A percentile compares a stretch with the other conserved stretches of the same genome.
These are phyloP conservation scores for Starmerella tilneyi DNA, from an alignment of 805 yeast genomes.

Conservation along the genomic window DNA sequence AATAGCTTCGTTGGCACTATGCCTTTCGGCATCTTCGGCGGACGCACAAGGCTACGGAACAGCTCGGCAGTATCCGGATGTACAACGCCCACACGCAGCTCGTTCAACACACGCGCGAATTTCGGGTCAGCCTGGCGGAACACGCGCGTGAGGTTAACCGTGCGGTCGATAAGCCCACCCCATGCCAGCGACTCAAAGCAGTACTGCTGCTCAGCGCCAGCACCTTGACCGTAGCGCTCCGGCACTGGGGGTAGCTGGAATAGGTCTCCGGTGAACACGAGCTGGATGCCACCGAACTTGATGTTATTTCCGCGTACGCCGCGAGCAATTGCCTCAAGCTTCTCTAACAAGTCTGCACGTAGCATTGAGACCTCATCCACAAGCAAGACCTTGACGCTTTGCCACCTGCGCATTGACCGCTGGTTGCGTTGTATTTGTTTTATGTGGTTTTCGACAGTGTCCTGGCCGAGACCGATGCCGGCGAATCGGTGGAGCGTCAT, in stretches of 20 bases:
- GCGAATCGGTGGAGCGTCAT: constrained; percentile 76
- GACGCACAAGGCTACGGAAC: constrained; percentile 49
- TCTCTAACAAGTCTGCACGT: constrained; percentile 65
- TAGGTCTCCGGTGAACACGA: constrained; percentile 88
- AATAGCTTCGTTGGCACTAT: constrained; percentile 81
- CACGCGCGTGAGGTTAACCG: constrained; percentile 63
- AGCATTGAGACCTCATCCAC: constrained; percentile 95
- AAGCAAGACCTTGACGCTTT: constrained; percentile 53
- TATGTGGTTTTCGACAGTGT: constrained; percentile 38
- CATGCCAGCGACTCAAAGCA: constrained; percentile 71
- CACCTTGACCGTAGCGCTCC: constrained; percentile 19
- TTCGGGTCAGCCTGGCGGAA: constrained; percentile 75
- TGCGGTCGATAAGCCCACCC: constrained; percentile 51
- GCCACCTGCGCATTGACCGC: constrained; percentile 49
- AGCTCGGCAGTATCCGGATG: constrained; percentile 39
- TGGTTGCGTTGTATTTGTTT: constrained; percentile 41
- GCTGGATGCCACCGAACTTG: constrained; percentile 93
- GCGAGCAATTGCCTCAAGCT: constrained; percentile 61
- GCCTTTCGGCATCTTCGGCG: constrained; percentile 52
- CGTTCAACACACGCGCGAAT: constrained; percentile 69
- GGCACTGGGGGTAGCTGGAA: constrained; percentile 90
- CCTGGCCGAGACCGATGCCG: constrained; percentile 72
- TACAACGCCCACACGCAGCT: constrained; percentile 64
- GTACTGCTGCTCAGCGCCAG: constrained; percentile 34
- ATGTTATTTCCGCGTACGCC: constrained; percentile 36